Evolutionary conservation across 83 land plant genomes (phyloP).

Genomic region (Isoetes engelmannii): DNA sequence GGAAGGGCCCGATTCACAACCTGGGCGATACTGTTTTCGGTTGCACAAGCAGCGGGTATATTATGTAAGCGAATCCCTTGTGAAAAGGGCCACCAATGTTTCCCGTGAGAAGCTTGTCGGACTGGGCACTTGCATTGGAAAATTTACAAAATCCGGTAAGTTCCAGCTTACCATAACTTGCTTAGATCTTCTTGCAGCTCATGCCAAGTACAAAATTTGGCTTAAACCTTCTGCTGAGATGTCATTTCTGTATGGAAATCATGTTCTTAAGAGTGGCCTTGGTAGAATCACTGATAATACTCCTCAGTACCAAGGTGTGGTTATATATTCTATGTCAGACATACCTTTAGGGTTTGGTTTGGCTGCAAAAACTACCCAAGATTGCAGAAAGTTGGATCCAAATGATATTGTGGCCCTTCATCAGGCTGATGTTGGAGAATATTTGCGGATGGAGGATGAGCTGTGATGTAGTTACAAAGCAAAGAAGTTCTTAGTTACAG

Average conservation of each 20-base stretch:
- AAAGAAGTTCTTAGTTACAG: too few relatives aligned
- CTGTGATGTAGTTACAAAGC: too few relatives aligned
- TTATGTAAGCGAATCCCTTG: constrained; percentile 62
- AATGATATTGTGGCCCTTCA: constrained; percentile 80
- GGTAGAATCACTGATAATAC: constrained; percentile 80
- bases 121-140: constrained; percentile 68
- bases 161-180: constrained; percentile 69
- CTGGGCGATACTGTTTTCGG: constrained; percentile 68
- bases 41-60: constrained; percentile 70
- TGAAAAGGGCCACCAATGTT: constrained; percentile 63
- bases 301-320: constrained; percentile 68
- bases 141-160: constrained; percentile 59
- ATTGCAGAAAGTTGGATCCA: constrained; percentile 78
- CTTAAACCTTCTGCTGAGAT: constrained; percentile 81
- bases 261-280: constrained; percentile 70
- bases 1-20: constrained; percentile 48
- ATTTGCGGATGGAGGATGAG: constrained; percentile 82
- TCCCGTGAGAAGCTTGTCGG: constrained; percentile 46
- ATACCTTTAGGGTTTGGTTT: constrained; percentile 80
- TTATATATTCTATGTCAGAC: constrained; percentile 72
- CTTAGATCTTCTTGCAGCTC: constrained; percentile 57
- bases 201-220: constrained; percentile 84
- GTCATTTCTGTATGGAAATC: constrained; percentile 82
- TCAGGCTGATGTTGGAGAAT: constrained; percentile 83
- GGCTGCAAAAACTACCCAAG: constrained; percentile 77